Evolutionary conservation across 257 asterid genomes (phyloP).

Genomic region (Paulownia fortunei): DNA sequence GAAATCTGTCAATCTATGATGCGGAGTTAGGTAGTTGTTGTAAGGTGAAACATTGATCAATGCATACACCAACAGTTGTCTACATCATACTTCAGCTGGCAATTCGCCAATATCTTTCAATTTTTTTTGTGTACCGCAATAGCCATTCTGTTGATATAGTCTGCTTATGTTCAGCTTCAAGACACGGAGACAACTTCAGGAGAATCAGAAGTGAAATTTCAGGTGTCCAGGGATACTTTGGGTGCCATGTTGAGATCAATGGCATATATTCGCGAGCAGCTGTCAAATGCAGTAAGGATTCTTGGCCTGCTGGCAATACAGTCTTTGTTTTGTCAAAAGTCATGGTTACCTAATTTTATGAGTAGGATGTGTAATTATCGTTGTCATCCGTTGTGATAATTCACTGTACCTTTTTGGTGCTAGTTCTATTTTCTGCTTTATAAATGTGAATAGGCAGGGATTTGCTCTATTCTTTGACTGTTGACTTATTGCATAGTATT

Average conservation of each 20-base stretch:
- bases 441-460: not conserved
- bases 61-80: not conserved
- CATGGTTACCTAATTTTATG: not conserved
- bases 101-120: not conserved
- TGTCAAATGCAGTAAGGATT: slow-evolving; percentile 60
- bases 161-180: slow-evolving; percentile 73
- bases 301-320: slow-evolving; percentile 13
- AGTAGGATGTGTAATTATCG: not conserved
- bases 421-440: not conserved
- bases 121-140: slow-evolving; percentile 3
- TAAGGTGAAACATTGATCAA: slow-evolving; percentile 5
- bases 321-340: slow-evolving; percentile 15
- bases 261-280: slow-evolving; percentile 86
- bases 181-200: slow-evolving; percentile 71
- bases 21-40: slow-evolving; percentile 12
- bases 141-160: slow-evolving; percentile 19
- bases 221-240: slow-evolving; percentile 74
- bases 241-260: slow-evolving; percentile 90
- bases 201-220: slow-evolving; percentile 84
- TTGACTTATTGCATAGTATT: not conserved
- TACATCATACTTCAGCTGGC: slow-evolving; percentile 19
- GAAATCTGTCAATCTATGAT: slow-evolving; percentile 3
- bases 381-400: not conserved
- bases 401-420: not conserved
- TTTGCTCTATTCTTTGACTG: not conserved